Percentiles rank a stretch among this genome's conserved stretches.
Conservation (phyloP, 805 yeast species). For the Isabelozyma heimii region DNA sequence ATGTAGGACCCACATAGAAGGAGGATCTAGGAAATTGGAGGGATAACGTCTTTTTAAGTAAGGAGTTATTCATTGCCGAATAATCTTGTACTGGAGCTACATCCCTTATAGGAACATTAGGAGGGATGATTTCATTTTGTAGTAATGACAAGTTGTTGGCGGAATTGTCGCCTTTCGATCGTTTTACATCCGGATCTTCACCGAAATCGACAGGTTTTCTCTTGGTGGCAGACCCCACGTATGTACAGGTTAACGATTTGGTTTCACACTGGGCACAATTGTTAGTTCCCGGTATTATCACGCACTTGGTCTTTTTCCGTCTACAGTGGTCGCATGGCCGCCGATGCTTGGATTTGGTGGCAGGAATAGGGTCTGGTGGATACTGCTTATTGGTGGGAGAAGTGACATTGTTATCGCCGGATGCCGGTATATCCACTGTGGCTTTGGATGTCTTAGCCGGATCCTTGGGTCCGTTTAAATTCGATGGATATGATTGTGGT, state of each 20-base stretch:
- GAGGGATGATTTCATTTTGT: slow-evolving; percentile 26
- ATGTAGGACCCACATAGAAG: slow-evolving; percentile 84
- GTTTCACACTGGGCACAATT: slow-evolving; percentile 77
- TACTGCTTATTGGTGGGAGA: not conserved
- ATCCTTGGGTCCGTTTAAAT: not conserved
- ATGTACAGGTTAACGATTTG: slow-evolving; percentile 72
- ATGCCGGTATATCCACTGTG: not conserved
- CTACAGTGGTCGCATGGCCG: slow-evolving; percentile 86
- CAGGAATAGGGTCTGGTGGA: not conserved
- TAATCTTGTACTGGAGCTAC: slow-evolving; percentile 66
- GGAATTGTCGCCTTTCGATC: slow-evolving; percentile 14
- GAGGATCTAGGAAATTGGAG: slow-evolving; percentile 88
- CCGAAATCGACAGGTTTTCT: slow-evolving; percentile 23
- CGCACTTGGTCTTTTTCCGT: slow-evolving; percentile 76
- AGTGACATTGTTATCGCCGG: not conserved
- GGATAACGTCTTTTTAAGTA: slow-evolving; percentile 66
- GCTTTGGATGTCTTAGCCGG: not conserved
- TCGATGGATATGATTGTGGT: not conserved
- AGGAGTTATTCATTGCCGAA: slow-evolving; percentile 57
- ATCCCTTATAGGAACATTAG: slow-evolving; percentile 47
- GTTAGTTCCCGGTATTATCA: slow-evolving; percentile 57
- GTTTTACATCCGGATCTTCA: slow-evolving; percentile 17
- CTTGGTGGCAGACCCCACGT: slow-evolving; percentile 53
- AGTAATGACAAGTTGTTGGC: slow-evolving; percentile 3
- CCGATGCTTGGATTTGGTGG: slow-evolving; percentile 36